A percentile compares a stretch with the other conserved stretches of the same genome.
phyloP scores from a whole-genome alignment of 495 filamentous ascomycete genomes.

The Platismatia glauca region DNA sequence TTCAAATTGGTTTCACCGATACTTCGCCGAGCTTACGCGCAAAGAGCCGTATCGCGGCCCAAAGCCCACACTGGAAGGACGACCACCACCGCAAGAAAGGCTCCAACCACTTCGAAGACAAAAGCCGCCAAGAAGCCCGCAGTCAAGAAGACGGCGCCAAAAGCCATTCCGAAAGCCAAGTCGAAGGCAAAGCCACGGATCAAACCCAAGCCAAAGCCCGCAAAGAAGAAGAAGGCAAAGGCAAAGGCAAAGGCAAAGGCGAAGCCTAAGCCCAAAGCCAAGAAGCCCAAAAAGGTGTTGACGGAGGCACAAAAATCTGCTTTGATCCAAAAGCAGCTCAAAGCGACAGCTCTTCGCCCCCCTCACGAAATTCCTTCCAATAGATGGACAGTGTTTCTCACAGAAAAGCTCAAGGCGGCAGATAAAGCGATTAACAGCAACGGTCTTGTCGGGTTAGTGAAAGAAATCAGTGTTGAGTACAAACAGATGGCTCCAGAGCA shows the following conservation, averaged over 20 bases:
- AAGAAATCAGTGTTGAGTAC: constrained; percentile 20
- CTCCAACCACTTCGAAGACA: constrained; percentile 16
- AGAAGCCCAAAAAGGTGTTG: constrained; percentile 16
- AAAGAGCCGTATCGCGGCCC: constrained; percentile 22
- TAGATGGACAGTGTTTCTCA: constrained; percentile 25
- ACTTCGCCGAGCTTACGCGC: constrained; percentile 18
- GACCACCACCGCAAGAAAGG: constrained; percentile 16
- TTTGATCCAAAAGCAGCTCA: constrained; percentile 27
- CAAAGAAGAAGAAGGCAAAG: constrained; percentile 17
- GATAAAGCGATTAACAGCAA: neutral
- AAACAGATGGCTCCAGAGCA: constrained; percentile 26
- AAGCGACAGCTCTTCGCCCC: constrained; percentile 28
- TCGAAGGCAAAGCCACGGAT: constrained; percentile 17
- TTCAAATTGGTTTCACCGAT: neutral
- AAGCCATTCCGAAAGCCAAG: constrained; percentile 16
- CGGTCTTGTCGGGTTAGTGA: constrained; percentile 7
- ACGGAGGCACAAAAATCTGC: constrained; percentile 29
- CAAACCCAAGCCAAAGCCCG: constrained; percentile 22
- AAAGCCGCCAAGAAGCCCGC: constrained; percentile 18
- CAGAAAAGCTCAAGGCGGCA: constrained; percentile 16
- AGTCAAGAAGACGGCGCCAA: constrained; percentile 12
- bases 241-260: constrained; percentile 21
- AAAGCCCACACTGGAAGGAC: constrained; percentile 28
- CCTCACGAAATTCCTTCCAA: constrained; percentile 26
- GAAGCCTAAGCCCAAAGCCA: constrained; percentile 15